Evolutionary conservation across 352 stramenopile genomes (phyloP), one percentile per base, ranked within the genome.

Genomic region (Globisporangium radiosum): DNA sequence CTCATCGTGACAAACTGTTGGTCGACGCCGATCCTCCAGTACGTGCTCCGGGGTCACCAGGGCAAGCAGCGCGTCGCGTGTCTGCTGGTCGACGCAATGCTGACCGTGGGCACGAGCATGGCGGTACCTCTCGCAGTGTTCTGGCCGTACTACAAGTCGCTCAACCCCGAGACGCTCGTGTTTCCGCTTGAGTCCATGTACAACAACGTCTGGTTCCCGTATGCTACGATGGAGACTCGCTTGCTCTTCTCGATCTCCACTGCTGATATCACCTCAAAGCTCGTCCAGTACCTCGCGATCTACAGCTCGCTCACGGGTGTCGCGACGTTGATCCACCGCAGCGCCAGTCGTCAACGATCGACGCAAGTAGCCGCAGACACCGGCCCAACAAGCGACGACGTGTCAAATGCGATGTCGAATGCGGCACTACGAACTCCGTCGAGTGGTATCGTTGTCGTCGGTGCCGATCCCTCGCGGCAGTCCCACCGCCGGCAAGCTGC

Each of bases 221-320:
- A 61, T 15, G 47, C 70, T 38, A 47, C 67, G 13, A 64, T 67
- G 49, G 62, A 72, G 54, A 68, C 63, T 54, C 51, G 62, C 47
- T 50, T 62, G 17, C 47, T 72, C 3, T 68, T 72, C 15, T 61
- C 65, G 25, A 33, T 62, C 2, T 53, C 60, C 2, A 50, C 38
- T 10, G 40, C 47, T 17, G 68, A 71, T 37, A 53, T 58, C 36
- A 4, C 64, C 33, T 66, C 60, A 6, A 71, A 63, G 57, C 39
- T 74, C n/a, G 43, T 74, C 0, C 60, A 58, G 8, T 64, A 74
- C 48, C 7, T 69, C 5, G 64, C 56, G 38, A 69, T 71, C 37
- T 71, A 65, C 56, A 52, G 40, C 5, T 64, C 49, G 19, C 47
- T 71, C 36, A 42, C 50, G 17, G 59, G 47, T 11, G 33, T 38